A percentile compares a stretch with the other conserved stretches of the same genome.
These are phyloP conservation scores for Medicago lupulina DNA, from an alignment of 306 rosid species.

Conservation along the genomic window DNA sequence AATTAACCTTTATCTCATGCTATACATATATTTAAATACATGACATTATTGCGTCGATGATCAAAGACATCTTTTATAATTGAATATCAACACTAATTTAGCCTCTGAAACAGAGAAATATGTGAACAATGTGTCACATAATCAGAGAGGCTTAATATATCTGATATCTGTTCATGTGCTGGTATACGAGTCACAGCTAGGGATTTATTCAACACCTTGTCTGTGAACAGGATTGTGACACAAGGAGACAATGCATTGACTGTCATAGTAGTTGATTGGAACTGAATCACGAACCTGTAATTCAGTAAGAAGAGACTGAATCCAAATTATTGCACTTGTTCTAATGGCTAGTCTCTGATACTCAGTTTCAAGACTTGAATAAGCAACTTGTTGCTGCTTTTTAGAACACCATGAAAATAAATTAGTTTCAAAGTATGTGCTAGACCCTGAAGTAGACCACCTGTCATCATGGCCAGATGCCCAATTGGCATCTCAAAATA, in stretches of 20 bases:
- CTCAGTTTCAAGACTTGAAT: not conserved
- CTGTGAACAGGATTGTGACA: not conserved
- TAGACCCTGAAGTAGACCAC: not conserved
- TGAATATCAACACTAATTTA: not conserved
- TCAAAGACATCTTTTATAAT: not conserved
- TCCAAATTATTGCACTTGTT: not conserved
- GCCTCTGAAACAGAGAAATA: not conserved
- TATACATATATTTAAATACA: not conserved
- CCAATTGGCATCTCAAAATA: not conserved
- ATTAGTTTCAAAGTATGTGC: not conserved
- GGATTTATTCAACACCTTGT: constrained; percentile 7
- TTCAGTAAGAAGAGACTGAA: not conserved
- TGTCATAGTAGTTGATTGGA: constrained; percentile 6
- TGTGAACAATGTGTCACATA: not conserved
- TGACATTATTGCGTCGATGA: not conserved
- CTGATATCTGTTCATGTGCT: not conserved
- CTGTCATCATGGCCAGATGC: not conserved
- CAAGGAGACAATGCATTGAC: not conserved
- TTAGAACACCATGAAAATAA: not conserved
- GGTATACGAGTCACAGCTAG: not conserved
- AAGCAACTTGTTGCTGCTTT: not conserved
- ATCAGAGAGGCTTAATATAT: not conserved
- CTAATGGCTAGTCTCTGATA: not conserved
- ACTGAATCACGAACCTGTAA: not conserved
- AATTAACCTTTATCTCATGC: not conserved